Conservation (phyloP, 1,284 basidiomycete genomes). For the Trametes sp. region DNA sequence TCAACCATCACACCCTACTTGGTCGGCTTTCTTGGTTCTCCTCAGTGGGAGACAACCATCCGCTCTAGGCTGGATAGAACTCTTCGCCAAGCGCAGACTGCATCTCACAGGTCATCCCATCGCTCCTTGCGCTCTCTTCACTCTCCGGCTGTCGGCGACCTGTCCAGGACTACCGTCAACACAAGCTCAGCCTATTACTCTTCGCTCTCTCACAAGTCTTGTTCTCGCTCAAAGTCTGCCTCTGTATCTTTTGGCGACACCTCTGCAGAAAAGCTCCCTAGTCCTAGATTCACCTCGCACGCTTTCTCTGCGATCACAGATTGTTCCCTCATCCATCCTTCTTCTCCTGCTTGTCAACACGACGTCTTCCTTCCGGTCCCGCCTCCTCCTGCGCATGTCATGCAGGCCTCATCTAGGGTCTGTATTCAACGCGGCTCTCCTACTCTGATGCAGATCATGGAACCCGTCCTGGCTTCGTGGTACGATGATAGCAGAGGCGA, state of each 20-base stretch:
- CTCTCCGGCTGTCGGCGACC: constrained; percentile 19
- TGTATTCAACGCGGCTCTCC: constrained; percentile 20
- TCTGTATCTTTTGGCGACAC: constrained; percentile 24
- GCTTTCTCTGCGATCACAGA: constrained; percentile 30
- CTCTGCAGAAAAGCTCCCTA: constrained; percentile 3
- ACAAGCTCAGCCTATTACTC: constrained; percentile 23
- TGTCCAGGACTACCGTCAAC: constrained; percentile 19
- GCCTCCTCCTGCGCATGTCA: constrained; percentile 10
- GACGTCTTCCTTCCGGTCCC: constrained; percentile 8
- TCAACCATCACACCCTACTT: constrained; percentile 28
- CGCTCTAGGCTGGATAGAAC: constrained; percentile 21
- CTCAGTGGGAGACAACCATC: constrained; percentile 35
- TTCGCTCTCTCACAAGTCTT: constrained; percentile 20
- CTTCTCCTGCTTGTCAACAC: constrained; percentile 30
- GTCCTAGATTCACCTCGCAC: neutral
- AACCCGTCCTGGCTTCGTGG: constrained; percentile 34
- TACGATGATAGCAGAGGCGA: constrained; percentile 24
- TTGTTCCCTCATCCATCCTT: constrained; percentile 32
- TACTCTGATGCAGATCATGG: constrained; percentile 39
- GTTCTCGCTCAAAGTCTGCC: constrained; percentile 20
- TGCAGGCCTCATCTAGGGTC: neutral
- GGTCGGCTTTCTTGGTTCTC: constrained; percentile 34
- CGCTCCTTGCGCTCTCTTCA: constrained; percentile 5
- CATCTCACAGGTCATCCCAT: neutral
- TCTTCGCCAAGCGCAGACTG: constrained; percentile 10